Evolutionary conservation across 2,329 filamentous ascomycete species (phyloP), one percentile per base, ranked within the genome.

Genomic region (Cladosporium sp.): DNA sequence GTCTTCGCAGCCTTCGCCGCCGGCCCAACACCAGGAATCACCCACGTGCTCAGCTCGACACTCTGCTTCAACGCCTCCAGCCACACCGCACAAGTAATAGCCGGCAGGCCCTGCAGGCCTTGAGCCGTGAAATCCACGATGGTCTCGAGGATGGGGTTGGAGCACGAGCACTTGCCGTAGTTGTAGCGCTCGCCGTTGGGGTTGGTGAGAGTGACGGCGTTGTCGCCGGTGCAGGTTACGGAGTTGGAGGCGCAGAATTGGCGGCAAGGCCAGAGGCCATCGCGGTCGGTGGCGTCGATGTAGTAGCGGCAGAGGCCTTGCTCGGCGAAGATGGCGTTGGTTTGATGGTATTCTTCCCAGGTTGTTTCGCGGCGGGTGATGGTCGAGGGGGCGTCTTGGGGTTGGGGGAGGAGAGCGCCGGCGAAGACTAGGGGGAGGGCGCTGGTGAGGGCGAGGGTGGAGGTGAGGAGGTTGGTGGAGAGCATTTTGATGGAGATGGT

Each of bases 221-320:
- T 46, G 30, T 51, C 58, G 46, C 43, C 58, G 58, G 23, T 36
- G 58, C 58, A 61, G 21, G 54, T 57, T 21, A 57, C 30, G 3
- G 58, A 51, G 46, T 26, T 8, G 21, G 46, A 51, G 13, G 2
- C 13, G 58, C 58, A 61, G 46, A 51, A 61, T 23, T 61, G 25
- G 18, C 43, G 43, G 30, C 58, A 61, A 10, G 58, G 18, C 43
- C 16, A 30, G 16, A 61, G 58, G 23, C 46, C 46, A 14, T 61
- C 58, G 43, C n/a, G 30, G 58, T 34, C n/a, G 18, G 58, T 61
- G n/a, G 28, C 16, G 16, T 61, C 58, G 21, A 61, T 30, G 46
- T 61, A 61, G 43, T 43, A 61, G 58, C 58, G 58, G 28, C 58
- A 61, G 58, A 51, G 16, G 43, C 58, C 58, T 14, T 26, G n/a